These are phyloP conservation scores for Eremochloa ophiuroides DNA, from an alignment of 176 grass and related monocot species.

Conservation along the genomic window DNA sequence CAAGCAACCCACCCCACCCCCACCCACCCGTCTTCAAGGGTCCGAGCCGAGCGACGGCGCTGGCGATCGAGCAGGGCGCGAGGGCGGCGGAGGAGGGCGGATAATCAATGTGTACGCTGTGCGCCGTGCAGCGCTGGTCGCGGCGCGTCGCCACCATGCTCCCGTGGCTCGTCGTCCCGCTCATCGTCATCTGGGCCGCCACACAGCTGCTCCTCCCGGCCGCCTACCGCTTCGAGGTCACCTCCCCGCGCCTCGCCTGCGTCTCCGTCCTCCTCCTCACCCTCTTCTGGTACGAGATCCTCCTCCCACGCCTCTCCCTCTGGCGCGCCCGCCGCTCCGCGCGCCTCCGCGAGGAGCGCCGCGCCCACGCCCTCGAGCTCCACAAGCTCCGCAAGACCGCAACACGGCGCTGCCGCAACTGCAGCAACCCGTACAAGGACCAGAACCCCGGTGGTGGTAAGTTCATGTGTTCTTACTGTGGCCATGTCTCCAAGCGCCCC, in stretches of 20 bases:
- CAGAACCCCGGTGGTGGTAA: conserved; percentile 86
- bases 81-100: conserved; percentile 21
- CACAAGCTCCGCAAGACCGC: conserved; percentile 88
- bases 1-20: conserved; percentile 14
- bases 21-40: not conserved
- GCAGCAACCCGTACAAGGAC: conserved; percentile 79
- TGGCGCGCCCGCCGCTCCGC: conserved; percentile 83
- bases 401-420: conserved; percentile 85
- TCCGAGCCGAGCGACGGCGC: conserved; percentile 1
- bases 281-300: conserved; percentile 97
- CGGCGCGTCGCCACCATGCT: conserved; percentile 87
- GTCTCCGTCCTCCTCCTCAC: conserved; percentile 88
- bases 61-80: conserved; percentile 39
- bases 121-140: conserved; percentile 95
- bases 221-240: conserved; percentile 85
- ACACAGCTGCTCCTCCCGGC: conserved; percentile 87
- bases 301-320: conserved; percentile 68
- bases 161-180: conserved; percentile 82
- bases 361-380: conserved; percentile 64
- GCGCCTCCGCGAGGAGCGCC: conserved; percentile 67
- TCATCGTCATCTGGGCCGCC: conserved; percentile 78
- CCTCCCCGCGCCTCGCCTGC: conserved; percentile 89
- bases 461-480: conserved; percentile 96
- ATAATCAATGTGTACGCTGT: conserved; percentile 95
- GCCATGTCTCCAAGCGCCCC: conserved; percentile 82